phyloP scores from a whole-genome alignment of 164 flowering plant genomes.

The Dillenia turbinata region DNA sequence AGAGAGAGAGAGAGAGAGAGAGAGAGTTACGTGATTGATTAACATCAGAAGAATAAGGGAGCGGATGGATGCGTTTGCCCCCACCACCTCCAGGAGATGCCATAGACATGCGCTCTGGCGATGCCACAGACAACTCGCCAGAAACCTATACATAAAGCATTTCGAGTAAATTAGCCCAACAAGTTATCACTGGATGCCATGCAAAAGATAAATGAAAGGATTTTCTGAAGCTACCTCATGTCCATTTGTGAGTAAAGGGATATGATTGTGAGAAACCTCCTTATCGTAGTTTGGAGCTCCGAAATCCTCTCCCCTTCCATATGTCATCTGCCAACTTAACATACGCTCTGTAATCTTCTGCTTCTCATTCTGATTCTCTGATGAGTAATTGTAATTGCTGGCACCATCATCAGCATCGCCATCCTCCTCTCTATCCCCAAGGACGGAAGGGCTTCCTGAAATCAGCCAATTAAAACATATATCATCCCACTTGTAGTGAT shows the following conservation, averaged over 20 bases:
- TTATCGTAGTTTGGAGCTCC: conserved; percentile 58
- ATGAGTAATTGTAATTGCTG: conserved; percentile 41
- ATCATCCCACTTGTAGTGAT: too few species aligned
- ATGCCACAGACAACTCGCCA: conserved; percentile 85
- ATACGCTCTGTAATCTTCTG: conserved; percentile 57
- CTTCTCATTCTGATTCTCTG: conserved; percentile 54
- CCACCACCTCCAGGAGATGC: conserved; percentile 66
- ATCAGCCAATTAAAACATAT: background rate
- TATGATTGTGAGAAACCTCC: conserved; percentile 62
- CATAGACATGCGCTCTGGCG: conserved; percentile 79
- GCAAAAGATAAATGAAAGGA: conserved; percentile 1
- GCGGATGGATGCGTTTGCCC: conserved; percentile 48
- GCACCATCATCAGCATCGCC: conserved; percentile 34
- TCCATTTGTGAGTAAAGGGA: conserved; percentile 69
- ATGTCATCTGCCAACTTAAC: conserved; percentile 64
- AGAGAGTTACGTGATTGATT: conserved; percentile 44
- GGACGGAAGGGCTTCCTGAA: conserved; percentile 59
- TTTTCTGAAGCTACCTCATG: conserved; percentile 36
- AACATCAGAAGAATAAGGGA: conserved; percentile 39
- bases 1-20: background rate
- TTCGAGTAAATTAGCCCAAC: too few species aligned
- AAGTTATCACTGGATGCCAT: too few species aligned
- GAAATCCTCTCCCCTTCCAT: conserved; percentile 64
- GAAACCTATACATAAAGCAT: conserved; percentile 43
- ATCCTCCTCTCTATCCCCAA: conserved; percentile 55